Base-by-base conservation (phyloP, 345 rosid species). In the Linum trigynum region DNA sequence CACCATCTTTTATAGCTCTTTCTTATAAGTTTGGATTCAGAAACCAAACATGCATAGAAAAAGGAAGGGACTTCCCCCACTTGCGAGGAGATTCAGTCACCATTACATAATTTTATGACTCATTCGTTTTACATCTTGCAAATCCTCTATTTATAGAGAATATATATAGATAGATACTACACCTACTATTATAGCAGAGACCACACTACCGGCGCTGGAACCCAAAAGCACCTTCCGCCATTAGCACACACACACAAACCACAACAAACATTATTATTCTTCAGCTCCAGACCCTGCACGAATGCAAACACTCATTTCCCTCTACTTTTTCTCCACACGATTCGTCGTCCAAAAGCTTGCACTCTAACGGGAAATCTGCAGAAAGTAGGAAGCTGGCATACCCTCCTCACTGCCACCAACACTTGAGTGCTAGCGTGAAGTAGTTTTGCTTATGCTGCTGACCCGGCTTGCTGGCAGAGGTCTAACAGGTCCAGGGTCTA, bases 391-490 rank as follows among this genome's bases (percentile, higher is more conserved):
- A 73, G 65, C 72, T 66, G 16, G 32, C 32, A 23, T 23, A 67
- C 58, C 73, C 23, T 68, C 70, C 66, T 68, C 65, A 73, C 72
- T 67, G 65, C 53, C 39, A 63, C 72, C 55, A 67, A 71, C 38
- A 65, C 72, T 45, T 64, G 64, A 0, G 66, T 61, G 65, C 37
- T 50, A 23, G 32, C 32, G 32, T 23, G 32, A 23, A 23, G 32
- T 23, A 6, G 39, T 8, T 67, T 62, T 40, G 75, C 76, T 84
- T 80, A 88, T 38, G 84, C 81, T 55, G 80, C 37, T 55, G 96
- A 78, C 68, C 97, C 95, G 5, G 88, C 95, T 76, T 90, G 92
- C 71, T 94, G 96, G 50, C 97, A 94, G 16, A 94, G 96, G 66
- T 88, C 99, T 73, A 88, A 73, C 40, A 90, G 85, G 72, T 84